Evolutionary conservation across 352 stramenopile genomes (phyloP), one percentile per base, ranked within the genome.

Genomic region (Pythium utonaiense): DNA sequence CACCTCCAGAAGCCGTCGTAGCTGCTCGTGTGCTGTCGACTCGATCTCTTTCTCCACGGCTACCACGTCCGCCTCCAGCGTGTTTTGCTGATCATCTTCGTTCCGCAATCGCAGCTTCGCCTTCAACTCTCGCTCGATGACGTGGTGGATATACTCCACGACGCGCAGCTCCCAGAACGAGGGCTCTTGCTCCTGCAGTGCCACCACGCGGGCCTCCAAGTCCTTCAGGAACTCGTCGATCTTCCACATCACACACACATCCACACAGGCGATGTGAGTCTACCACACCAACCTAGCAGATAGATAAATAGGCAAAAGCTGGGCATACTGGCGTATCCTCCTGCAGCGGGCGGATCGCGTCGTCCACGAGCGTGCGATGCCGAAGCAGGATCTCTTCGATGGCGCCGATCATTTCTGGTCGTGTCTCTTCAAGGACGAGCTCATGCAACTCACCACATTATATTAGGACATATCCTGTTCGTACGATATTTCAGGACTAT

Each of bases 161-260:
- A 86, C 48, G 13, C 66, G 64, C 25, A 88, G 57, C 53, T 88
- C 64, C 80, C 80, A 89, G 44, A 88, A 85, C 0, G 61, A 64
- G 22, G 77, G 74, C 51, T 89, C 80, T 6, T 72, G 58, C 0
- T 44, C 19, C 13, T 73, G 55, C 3, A 86, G 48, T 24, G 49
- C 53, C 31, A 73, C 17, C 13, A 88, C 45, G 1, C 55, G 72
- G 3, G 17, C 45, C 34, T 74, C 60, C 27, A 89, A 16, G 19
- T 60, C 51, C 6, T 44, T 30, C 3, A 66, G 31, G 25, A 88
- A 56, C 16, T 3, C 55, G 14, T 67, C 47, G 27, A 57, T 58
- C 53, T 67, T n/a, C n/a, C n/a, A n/a, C n/a, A n/a, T n/a, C n/a
- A 31, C 30, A 30, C 2, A 16, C 14, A 5, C 14, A 22, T 6